Percentiles rank a stretch among this genome's conserved stretches.
Conservation (phyloP, 2,329 filamentous ascomycete genomes). For the Fusarium mexicanum region DNA sequence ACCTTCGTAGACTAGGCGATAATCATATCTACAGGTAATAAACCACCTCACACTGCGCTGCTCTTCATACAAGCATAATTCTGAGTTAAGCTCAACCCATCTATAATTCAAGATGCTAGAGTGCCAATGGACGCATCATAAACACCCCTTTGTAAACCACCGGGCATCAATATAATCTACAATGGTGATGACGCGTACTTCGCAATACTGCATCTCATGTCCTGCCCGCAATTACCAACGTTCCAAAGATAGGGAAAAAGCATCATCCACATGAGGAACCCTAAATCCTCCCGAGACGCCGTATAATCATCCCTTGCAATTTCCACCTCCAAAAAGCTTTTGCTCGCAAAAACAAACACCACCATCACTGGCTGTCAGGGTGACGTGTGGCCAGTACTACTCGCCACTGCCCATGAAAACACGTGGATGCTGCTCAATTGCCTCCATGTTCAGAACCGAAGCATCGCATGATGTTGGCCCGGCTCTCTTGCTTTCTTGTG, state of each 20-base stretch:
- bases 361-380: slow-evolving; percentile 28
- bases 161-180: slow-evolving; percentile 35
- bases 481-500: slow-evolving; percentile 13
- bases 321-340: slow-evolving; percentile 41
- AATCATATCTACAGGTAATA: neutral
- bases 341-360: slow-evolving; percentile 41
- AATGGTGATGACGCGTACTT: slow-evolving; percentile 25
- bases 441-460: neutral
- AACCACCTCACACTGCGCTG: neutral
- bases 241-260: slow-evolving; percentile 22
- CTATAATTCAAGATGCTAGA: slow-evolving; percentile 2
- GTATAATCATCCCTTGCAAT: slow-evolving; percentile 37
- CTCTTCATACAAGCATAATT: neutral
- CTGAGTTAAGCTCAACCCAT: neutral
- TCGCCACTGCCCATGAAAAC: slow-evolving; percentile 3
- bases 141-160: slow-evolving; percentile 7
- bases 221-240: slow-evolving; percentile 36
- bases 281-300: slow-evolving; percentile 42
- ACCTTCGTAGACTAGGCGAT: neutral
- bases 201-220: slow-evolving; percentile 28
- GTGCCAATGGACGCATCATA: slow-evolving; percentile 4
- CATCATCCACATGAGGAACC: slow-evolving; percentile 39
- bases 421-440: slow-evolving; percentile 2
- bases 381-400: slow-evolving; percentile 6
- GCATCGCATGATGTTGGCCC: neutral